phyloP scores from a whole-genome alignment of 2,329 filamentous ascomycete genomes.

The Fusarium pseudocircinatum region DNA sequence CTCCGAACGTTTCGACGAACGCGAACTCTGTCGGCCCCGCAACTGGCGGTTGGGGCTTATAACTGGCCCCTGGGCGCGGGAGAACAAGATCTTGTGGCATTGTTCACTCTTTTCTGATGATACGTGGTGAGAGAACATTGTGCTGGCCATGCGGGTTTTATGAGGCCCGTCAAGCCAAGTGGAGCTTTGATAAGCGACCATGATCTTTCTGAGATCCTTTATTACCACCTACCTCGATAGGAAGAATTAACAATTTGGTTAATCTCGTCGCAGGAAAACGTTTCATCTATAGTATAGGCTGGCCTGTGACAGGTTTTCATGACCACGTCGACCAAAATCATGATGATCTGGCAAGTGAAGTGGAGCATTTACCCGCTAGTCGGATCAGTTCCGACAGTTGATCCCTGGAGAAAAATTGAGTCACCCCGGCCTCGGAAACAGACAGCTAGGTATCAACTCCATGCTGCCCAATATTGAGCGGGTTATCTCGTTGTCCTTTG shows the following conservation, averaged over 20 bases:
- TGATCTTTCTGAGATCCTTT: not conserved
- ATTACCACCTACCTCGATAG: fast-evolving
- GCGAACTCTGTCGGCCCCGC: slow-evolving; percentile 48
- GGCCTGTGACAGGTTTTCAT: not conserved
- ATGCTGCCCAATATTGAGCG: not conserved
- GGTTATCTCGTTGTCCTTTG: fast-evolving
- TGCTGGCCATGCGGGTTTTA: not conserved
- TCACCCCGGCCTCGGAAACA: not conserved
- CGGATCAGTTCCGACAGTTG: not conserved
- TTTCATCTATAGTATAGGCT: not conserved
- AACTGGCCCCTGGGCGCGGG: not conserved
- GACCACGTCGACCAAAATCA: not conserved
- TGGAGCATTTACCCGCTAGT: not conserved
- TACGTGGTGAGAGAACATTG: not conserved
- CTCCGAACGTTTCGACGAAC: slow-evolving; percentile 51
- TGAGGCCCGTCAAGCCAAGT: not conserved
- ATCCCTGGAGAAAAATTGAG: not conserved
- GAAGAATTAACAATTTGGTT: fast-evolving
- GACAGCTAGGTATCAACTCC: not conserved
- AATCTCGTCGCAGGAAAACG: fast-evolving
- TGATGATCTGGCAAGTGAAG: not conserved
- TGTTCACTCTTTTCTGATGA: not conserved
- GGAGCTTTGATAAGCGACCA: not conserved
- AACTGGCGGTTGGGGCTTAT: slow-evolving; percentile 32
- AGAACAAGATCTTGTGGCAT: not conserved